Conservation (phyloP, 371 early-diverging fungal species). For the Gilbertella persicaria region DNA sequence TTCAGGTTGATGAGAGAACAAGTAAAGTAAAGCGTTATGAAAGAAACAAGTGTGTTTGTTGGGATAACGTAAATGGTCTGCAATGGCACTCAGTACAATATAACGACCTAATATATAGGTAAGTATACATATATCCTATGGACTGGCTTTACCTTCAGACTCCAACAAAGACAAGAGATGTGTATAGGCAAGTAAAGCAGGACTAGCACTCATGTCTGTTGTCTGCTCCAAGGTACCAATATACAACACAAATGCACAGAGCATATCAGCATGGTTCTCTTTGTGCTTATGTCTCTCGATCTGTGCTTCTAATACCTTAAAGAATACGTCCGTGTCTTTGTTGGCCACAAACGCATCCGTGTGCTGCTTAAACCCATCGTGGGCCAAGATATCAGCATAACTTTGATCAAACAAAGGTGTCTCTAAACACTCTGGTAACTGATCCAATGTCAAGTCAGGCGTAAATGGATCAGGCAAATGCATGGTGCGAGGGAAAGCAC, state of each 20-base stretch:
- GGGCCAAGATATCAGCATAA: slow-evolving; percentile 57
- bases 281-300: slow-evolving; percentile 39
- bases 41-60: slow-evolving; percentile 95
- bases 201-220: slow-evolving; percentile 54
- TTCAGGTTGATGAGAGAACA: slow-evolving; percentile 80
- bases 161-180: slow-evolving; percentile 74
- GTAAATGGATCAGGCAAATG: slow-evolving; percentile 95
- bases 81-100: slow-evolving; percentile 83
- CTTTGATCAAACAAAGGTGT: slow-evolving; percentile 47
- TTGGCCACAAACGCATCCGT: slow-evolving; percentile 68
- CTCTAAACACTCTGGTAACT: slow-evolving; percentile 74
- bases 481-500: slow-evolving; percentile 94
- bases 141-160: slow-evolving; percentile 62
- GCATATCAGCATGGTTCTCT: slow-evolving; percentile 19
- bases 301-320: slow-evolving; percentile 26
- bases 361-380: slow-evolving; percentile 59
- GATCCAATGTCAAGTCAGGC: slow-evolving; percentile 85
- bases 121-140: background rate
- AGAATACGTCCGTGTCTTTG: slow-evolving; percentile 49
- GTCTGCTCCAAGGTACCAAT: slow-evolving; percentile 66
- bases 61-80: slow-evolving; percentile 96
- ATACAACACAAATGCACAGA: slow-evolving; percentile 81
- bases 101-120: slow-evolving; percentile 68
- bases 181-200: slow-evolving; percentile 78
- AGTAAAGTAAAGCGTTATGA: slow-evolving; percentile 71